phyloP scores from a whole-genome alignment of 2,329 filamentous ascomycete species.

The Cytospora schulzeri region DNA sequence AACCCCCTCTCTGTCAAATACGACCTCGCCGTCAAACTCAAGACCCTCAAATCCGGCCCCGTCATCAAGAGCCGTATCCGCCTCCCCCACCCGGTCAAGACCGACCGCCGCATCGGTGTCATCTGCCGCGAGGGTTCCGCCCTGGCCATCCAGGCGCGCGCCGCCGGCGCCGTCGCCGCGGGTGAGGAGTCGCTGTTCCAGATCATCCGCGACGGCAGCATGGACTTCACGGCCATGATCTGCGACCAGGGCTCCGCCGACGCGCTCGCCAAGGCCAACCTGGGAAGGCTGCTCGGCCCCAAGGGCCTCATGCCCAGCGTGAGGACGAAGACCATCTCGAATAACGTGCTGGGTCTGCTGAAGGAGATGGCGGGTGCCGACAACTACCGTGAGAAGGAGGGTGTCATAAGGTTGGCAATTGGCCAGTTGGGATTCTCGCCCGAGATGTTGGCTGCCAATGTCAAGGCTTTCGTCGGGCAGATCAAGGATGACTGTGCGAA shows the following conservation, averaged over 20 bases:
- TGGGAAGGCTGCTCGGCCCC: constrained; percentile 84
- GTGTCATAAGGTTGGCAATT: constrained; percentile 85
- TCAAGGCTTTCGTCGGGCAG: constrained; percentile 73
- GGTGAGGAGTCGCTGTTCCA: constrained; percentile 88
- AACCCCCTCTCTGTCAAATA: constrained; percentile 78
- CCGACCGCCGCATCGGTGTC: constrained; percentile 85
- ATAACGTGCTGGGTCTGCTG: constrained; percentile 73
- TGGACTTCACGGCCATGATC: constrained; percentile 87
- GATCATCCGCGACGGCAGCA: constrained; percentile 69
- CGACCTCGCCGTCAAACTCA: constrained; percentile 81
- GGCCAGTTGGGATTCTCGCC: constrained; percentile 89
- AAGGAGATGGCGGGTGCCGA: constrained; percentile 81
- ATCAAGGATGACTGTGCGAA: constrained; percentile 76
- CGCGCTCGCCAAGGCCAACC: constrained; percentile 76
- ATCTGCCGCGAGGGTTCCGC: constrained; percentile 83
- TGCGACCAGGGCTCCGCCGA: constrained; percentile 79
- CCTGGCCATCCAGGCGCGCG: constrained; percentile 71
- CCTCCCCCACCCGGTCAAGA: constrained; percentile 87
- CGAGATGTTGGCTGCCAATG: constrained; percentile 80
- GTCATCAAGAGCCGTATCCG: constrained; percentile 85
- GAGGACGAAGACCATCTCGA: constrained; percentile 87
- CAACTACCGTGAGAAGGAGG: constrained; percentile 83
- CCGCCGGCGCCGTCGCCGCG: constrained; percentile 78
- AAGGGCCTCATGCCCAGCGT: constrained; percentile 88
- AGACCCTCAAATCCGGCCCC: constrained; percentile 81